Base-by-base conservation (phyloP, 2,329 filamentous ascomycete species). In the Dichotomopilus funicola region DNA sequence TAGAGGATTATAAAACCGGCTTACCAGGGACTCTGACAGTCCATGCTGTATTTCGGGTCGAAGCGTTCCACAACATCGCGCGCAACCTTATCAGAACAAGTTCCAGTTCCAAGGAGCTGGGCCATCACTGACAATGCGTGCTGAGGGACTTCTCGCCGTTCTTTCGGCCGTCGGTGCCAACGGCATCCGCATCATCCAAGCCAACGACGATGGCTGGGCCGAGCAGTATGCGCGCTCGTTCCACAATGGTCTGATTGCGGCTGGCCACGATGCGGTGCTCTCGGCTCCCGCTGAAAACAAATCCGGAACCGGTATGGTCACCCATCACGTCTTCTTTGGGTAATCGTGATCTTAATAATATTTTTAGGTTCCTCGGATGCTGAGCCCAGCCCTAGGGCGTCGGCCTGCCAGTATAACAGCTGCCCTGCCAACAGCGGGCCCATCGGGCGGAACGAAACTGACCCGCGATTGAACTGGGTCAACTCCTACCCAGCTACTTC, bases 181-280 rank as follows among this genome's bases (percentile, higher is more conserved):
- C 12, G 58, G 54, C 53, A 65, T 78, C 46, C 81, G 82, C 61
- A 80, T 86, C 63, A 66, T 89, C 53, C 81, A 85, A 55, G 78
- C 79, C 61, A 89, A 89, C 68, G 86, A 89, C 61, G 86, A 89
- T 65, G 86, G 86, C 37, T 89, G 86, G 86, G 83, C 85, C 5
- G 86, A 88, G 71, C 77, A 77, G 42, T 87, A 88, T 64, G 71
- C 85, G 49, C 79, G 86, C 12, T 75, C 76, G 0, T 72, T 88
- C 51, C 80, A 85, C 69, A 69, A 80, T 51, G 73, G 75, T 10
- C 70, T 89, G 42, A 75, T 70, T 8, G 68, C 69, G 1, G 76
- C 79, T 1, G 82, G 81, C 0, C 79, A 88, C 62, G 73, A 81
- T 8, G 81, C 83, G 7, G 73, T 88, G 8, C 73, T 89, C 5